Evolutionary conservation across 2,329 filamentous ascomycete genomes (phyloP).

Genomic region (Davidsoniella neocaledoniae): DNA sequence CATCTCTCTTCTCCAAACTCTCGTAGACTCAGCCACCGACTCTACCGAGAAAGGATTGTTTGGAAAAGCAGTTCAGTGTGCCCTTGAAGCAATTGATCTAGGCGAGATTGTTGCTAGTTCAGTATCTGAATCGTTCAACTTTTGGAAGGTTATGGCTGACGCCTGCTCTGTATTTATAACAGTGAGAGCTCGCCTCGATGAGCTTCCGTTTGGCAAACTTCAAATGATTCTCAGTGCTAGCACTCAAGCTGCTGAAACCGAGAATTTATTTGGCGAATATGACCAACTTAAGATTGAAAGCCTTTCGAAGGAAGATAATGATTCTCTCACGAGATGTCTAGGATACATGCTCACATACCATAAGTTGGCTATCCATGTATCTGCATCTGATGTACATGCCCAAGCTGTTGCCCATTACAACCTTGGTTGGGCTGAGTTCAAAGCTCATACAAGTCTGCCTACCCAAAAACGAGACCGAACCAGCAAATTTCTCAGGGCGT

Average conservation of each 20-base stretch:
- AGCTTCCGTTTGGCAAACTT: conserved; percentile 45
- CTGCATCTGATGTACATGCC: conserved; percentile 60
- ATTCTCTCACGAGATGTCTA: conserved; percentile 41
- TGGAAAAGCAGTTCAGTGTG: conserved; percentile 61
- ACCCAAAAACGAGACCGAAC: conserved; percentile 34
- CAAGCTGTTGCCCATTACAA: conserved; percentile 97
- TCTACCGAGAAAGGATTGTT: conserved; percentile 72
- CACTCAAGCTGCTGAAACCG: conserved; percentile 31
- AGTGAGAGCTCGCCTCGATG: conserved; percentile 45
- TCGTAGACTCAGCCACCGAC: conserved; percentile 65
- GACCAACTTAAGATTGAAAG: conserved; percentile 43
- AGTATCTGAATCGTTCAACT: conserved; percentile 63
- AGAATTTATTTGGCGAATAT: conserved; percentile 37
- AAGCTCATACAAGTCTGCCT: conserved; percentile 54
- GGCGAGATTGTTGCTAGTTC: conserved; percentile 44
- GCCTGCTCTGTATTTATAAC: conserved; percentile 71
- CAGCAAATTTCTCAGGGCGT: conserved; percentile 57
- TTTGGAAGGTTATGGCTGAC: conserved; percentile 88
- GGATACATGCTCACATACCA: conserved; percentile 66
- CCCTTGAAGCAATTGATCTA: conserved; percentile 49
- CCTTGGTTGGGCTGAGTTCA: conserved; percentile 81
- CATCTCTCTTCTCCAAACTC: conserved; percentile 73
- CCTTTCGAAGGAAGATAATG: conserved; percentile 18
- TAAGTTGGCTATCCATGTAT: conserved; percentile 66
- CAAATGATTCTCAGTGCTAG: conserved; percentile 36